These are phyloP conservation scores for Sugiyamaella americana DNA, from an alignment of 805 yeast genomes.

Conservation along the genomic window DNA sequence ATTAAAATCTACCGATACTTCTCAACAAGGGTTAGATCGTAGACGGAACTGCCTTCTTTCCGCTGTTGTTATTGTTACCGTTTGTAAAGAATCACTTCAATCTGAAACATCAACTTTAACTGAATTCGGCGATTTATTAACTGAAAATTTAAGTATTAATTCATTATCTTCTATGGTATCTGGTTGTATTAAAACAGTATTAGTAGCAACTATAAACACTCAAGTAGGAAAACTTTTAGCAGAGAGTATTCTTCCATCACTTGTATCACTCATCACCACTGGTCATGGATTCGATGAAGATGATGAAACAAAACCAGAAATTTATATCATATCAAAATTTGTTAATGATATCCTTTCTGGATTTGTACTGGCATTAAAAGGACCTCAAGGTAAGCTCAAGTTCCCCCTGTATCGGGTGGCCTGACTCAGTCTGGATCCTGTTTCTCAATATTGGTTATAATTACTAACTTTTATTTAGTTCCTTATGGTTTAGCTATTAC, in stretches of 20 bases:
- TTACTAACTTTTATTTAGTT: not conserved
- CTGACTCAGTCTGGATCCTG: no score
- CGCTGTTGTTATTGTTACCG: constrained; percentile 41
- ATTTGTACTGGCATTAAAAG: constrained; percentile 37
- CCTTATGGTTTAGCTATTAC: constrained; percentile 29
- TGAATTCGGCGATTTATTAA: constrained; percentile 32
- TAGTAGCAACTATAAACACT: constrained; percentile 33
- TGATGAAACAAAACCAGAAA: constrained; percentile 31
- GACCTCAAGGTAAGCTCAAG: constrained; percentile 30
- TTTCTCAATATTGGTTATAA: no score
- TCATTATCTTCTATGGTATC: constrained; percentile 40
- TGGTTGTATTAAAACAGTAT: constrained; percentile 58
- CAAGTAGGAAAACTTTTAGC: constrained; percentile 36
- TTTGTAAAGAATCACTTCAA: constrained; percentile 32
- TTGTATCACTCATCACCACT: constrained; percentile 33
- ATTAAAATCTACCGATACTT: constrained; percentile 8
- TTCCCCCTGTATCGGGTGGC: no score
- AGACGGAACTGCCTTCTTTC: constrained; percentile 37
- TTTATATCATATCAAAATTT: constrained; percentile 21
- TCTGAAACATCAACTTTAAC: constrained; percentile 35
- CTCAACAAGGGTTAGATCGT: constrained; percentile 17
- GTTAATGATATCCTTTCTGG: constrained; percentile 46
- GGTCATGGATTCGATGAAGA: constrained; percentile 17
- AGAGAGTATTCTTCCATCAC: constrained; percentile 41
- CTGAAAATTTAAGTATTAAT: constrained; percentile 33